Base-by-base conservation (phyloP, 257 asterid species). In the Solanum arcanum region DNA sequence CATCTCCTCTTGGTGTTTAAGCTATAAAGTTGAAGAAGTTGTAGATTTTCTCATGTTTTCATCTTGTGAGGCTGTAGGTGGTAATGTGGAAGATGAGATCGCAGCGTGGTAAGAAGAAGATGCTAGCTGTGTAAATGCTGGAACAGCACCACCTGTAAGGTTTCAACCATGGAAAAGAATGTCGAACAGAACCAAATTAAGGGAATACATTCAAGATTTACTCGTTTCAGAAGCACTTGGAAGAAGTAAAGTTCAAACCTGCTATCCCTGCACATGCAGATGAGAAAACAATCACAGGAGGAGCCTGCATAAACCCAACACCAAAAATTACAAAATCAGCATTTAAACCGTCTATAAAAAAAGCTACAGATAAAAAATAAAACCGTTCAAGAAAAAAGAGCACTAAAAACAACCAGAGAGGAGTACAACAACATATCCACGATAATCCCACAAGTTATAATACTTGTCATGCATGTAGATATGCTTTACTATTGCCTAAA, bases 231-330 rank as follows among this genome's bases (percentile, higher is more conserved):
- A 35, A 76, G 83, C 21, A 77, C 85, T 89, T 25, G 41, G 59
- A 35, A 62, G 49, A 66, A 74, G 88, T 73, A 3, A 86, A 86
- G 64, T 47, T 74, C 93, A 89, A 69, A 96, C 98, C 99, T 87
- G 95, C 94, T 90, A 96, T 73, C 44, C 99, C 99, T 74, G 98
- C 98, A 92, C 98, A 96, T 59, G 93, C 98, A 86, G 97, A 94
- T 86, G 99, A 96, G 90, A 95, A 94, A 89, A 96, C 85, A 81
- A 96, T 95, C 77, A 95, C 96, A 12, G 98, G 98, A 60, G 99
- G 99, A 21, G 94, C 96, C 98, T 96, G 98, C 88, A 92, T 80
- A 86, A 86, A 88, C 64, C 70, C 83, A 86, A 60, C 90, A 60
- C 14, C 21, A 3, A 81, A 37, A 70, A 31, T 70, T 21, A 72